Percentiles rank a stretch among this genome's conserved stretches.
phyloP scores from a whole-genome alignment of 805 yeast species.

The Zygosaccharomyces bailii region DNA sequence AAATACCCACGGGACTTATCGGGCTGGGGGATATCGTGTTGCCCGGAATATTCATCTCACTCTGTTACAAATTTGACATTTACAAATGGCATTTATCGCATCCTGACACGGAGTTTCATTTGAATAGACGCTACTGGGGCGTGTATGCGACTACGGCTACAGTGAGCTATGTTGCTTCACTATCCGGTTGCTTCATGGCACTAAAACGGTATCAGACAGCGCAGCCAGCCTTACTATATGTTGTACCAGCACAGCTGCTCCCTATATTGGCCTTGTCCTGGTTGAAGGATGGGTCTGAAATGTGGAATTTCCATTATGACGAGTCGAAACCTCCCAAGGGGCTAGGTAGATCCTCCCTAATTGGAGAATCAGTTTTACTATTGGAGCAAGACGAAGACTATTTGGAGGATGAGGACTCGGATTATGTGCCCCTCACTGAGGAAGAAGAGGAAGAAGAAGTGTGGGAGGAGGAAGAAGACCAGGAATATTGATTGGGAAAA shows the following conservation, averaged over 20 bases:
- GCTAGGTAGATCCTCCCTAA: too few relatives aligned
- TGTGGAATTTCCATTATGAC: slow-evolving; percentile 41
- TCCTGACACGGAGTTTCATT: slow-evolving; percentile 39
- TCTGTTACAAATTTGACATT: slow-evolving; percentile 55
- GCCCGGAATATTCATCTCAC: slow-evolving; percentile 53
- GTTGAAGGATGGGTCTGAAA: slow-evolving; percentile 42
- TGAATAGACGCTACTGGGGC: slow-evolving; percentile 36
- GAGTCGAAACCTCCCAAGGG: too few relatives aligned
- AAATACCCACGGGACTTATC: slow-evolving; percentile 37
- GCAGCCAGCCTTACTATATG: slow-evolving; percentile 66
- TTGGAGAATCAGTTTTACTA: slow-evolving; percentile 1
- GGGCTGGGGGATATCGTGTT: slow-evolving; percentile 67
- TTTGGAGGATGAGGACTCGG: slow-evolving; percentile 17
- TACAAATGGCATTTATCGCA: slow-evolving; percentile 38
- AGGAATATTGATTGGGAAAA: neutral
- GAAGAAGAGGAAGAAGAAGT: slow-evolving; percentile 10
- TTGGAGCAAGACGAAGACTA: slow-evolving; percentile 10
- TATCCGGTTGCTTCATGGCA: slow-evolving; percentile 42
- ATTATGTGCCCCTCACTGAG: slow-evolving; percentile 15
- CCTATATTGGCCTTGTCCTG: slow-evolving; percentile 38
- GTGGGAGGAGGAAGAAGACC: slow-evolving; percentile 1
- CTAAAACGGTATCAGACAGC: slow-evolving; percentile 42
- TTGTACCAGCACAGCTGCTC: slow-evolving; percentile 48
- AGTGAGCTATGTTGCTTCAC: slow-evolving; percentile 47
- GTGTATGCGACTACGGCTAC: slow-evolving; percentile 48